Percentiles rank a stretch among this genome's conserved stretches.
These are phyloP conservation scores for Paecilomyces fulvus DNA, from an alignment of 2,329 filamentous ascomycete genomes.

Conservation along the genomic window DNA sequence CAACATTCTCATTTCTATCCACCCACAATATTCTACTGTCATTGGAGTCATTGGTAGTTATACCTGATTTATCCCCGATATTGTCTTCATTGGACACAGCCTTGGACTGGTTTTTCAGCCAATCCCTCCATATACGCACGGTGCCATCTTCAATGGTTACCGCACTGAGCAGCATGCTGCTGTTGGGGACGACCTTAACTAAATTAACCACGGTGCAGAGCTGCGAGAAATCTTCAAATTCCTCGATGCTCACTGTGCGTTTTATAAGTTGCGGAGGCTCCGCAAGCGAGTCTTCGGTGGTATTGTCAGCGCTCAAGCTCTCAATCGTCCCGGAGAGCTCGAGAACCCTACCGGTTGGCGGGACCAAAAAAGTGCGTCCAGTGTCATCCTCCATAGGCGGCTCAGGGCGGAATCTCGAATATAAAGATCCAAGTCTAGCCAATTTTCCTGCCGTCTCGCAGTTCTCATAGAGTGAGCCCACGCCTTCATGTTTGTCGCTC, in stretches of 20 bases:
- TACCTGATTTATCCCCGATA: conserved; percentile 10
- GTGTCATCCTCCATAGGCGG: conserved; percentile 41
- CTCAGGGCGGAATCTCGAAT: conserved; percentile 62
- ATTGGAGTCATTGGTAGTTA: conserved; percentile 13
- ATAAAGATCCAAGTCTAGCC: conserved; percentile 49
- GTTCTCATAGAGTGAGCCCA: conserved; percentile 30
- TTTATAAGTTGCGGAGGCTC: conserved; percentile 32
- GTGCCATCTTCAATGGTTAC: conserved; percentile 60
- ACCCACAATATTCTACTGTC: conserved; percentile 57
- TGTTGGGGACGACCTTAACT: conserved; percentile 55
- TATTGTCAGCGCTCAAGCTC: conserved; percentile 3
- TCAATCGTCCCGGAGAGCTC: conserved; percentile 24
- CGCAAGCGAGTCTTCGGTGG: neutral
- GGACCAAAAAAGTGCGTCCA: neutral
- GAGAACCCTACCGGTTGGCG: neutral
- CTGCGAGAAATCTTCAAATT: conserved; percentile 65
- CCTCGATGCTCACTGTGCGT: conserved; percentile 58
- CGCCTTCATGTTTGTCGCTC: conserved; percentile 32
- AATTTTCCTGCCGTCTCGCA: conserved; percentile 24
- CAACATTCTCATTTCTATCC: conserved; percentile 54
- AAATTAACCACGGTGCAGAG: conserved; percentile 61
- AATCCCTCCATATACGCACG: conserved; percentile 63
- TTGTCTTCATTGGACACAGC: conserved; percentile 5
- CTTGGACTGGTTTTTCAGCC: conserved; percentile 48
- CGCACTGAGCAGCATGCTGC: conserved; percentile 55